Conservation (phyloP, 768 basidiomycete species). For the Ramaria rubella region DNA sequence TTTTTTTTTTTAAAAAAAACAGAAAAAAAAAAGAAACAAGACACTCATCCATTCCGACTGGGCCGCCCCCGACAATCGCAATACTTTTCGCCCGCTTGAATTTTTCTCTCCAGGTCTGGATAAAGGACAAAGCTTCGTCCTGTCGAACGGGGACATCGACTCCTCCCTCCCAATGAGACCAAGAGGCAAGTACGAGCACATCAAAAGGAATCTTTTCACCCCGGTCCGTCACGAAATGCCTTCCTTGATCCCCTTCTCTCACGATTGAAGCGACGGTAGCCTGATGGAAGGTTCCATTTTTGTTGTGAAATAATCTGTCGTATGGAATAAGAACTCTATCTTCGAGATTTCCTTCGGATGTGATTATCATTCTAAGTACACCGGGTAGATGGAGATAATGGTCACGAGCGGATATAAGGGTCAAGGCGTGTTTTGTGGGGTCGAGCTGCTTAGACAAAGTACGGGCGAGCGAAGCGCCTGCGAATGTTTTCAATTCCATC, state of each 20-base stretch:
- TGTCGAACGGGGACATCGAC: slow-evolving; percentile 34
- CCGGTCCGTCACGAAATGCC: slow-evolving; percentile 45
- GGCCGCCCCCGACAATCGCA: slow-evolving; percentile 50
- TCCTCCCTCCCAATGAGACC: slow-evolving; percentile 50
- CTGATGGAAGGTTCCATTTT: slow-evolving; percentile 34
- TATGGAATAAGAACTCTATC: slow-evolving; percentile 43
- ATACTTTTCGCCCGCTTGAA: slow-evolving; percentile 31
- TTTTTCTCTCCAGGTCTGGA: slow-evolving; percentile 27
- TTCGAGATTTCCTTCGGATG: slow-evolving; percentile 37
- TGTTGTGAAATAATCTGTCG: slow-evolving; percentile 41
- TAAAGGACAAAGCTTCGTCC: slow-evolving; percentile 25
- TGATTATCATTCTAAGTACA: slow-evolving; percentile 46
- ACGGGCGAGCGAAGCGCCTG: slow-evolving; percentile 35
- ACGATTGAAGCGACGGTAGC: slow-evolving; percentile 37
- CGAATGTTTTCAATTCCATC: no score
- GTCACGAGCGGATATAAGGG: slow-evolving; percentile 48
- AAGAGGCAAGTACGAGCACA: no score
- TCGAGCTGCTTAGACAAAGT: no score
- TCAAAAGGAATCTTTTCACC: no score
- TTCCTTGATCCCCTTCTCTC: slow-evolving; percentile 26
- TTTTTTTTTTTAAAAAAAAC: no score
- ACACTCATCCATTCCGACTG: slow-evolving; percentile 43
- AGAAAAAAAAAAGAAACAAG: slow-evolving; percentile 13
- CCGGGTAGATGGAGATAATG: slow-evolving; percentile 48
- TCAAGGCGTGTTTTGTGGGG: slow-evolving; percentile 48